These are phyloP conservation scores for Adenanthera pavonina DNA, from an alignment of 306 rosid species.

Conservation along the genomic window DNA sequence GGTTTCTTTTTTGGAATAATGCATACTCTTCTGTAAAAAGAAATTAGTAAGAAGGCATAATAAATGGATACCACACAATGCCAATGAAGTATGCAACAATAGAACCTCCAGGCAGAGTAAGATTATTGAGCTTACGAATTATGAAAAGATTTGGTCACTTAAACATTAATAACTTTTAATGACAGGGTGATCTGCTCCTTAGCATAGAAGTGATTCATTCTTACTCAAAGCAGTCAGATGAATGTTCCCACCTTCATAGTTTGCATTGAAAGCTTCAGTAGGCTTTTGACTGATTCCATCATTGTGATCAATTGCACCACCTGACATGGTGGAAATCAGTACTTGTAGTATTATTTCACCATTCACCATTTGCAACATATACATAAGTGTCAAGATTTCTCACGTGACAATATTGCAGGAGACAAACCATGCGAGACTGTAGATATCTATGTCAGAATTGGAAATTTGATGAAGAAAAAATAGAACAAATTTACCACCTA, in stretches of 20 bases:
- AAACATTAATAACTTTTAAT: background rate
- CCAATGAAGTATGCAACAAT: slow-evolving; percentile 18
- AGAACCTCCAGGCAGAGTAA: slow-evolving; percentile 26
- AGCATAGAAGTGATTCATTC: slow-evolving; percentile 36
- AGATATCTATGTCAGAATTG: slow-evolving; percentile 10
- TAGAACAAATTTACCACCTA: background rate
- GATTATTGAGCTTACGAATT: slow-evolving; percentile 30
- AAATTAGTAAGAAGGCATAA: slow-evolving; percentile 43
- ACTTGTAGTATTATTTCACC: slow-evolving; percentile 26
- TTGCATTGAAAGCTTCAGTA: slow-evolving; percentile 41
- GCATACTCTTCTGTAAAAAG: slow-evolving; percentile 37
- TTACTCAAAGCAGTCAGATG: slow-evolving; percentile 38
- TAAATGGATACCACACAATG: slow-evolving; percentile 17
- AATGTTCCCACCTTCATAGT: slow-evolving; percentile 39
- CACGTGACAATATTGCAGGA: slow-evolving; percentile 2
- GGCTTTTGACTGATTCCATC: slow-evolving; percentile 25
- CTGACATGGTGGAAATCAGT: slow-evolving; percentile 44
- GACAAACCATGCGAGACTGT: slow-evolving; percentile 26
- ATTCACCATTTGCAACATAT: background rate
- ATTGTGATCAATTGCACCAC: slow-evolving; percentile 36
- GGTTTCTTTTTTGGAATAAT: slow-evolving; percentile 46
- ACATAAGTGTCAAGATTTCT: background rate
- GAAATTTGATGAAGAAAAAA: background rate
- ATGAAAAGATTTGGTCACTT: background rate
- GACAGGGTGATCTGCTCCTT: slow-evolving; percentile 24